Evolutionary conservation across 2,329 filamentous ascomycete genomes (phyloP), one percentile per base, ranked within the genome.

Genomic region (Fusarium temperatum): DNA sequence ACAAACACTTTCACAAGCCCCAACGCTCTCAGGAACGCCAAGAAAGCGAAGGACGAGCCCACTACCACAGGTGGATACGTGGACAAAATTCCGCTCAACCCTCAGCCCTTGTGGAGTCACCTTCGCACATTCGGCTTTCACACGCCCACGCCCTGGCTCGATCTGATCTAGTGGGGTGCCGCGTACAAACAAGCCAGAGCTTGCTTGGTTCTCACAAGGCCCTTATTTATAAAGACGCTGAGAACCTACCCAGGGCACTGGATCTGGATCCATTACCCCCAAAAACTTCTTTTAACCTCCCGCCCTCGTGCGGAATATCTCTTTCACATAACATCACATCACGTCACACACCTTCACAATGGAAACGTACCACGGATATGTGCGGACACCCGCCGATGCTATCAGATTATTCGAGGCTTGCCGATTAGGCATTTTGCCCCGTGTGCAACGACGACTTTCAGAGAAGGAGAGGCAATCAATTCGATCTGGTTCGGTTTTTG

Each of bases 401-500:
- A 98, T 99, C 85, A 95, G 98, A 81, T 88, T 99, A n/a, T 98
- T 99, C 81, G 96, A 98, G 84, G 96, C 96, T 69, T 99, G 96
- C 83, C 90, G 96, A 74, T 87, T 98, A 51, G 96, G 96, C 62
- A 87, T 97, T 55, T 86, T 98, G 54, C 96, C 96, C 36, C 91
- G 96, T 75, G 96, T 99, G 11, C 96, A 98, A 85, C 90, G 96
- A 76, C 89, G 96, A 78, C 85, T 98, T 68, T 98, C 96, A 6
- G 96, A 99, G 83, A 98, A 98, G 85, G 96, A 99, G 85, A 90
- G 96, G 70, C 95, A 98, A 81, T 94, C 94, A 8, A 99, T 99
- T 82, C 92, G 94, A 80, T 98, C 96, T 2, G 96, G 96, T 48
- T 99, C 96, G 1, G 96, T 99, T 8, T 99, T 98, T 79, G 96